Evolutionary conservation across 352 stramenopile genomes (phyloP).

Genomic region (Globisporangium irregulare): DNA sequence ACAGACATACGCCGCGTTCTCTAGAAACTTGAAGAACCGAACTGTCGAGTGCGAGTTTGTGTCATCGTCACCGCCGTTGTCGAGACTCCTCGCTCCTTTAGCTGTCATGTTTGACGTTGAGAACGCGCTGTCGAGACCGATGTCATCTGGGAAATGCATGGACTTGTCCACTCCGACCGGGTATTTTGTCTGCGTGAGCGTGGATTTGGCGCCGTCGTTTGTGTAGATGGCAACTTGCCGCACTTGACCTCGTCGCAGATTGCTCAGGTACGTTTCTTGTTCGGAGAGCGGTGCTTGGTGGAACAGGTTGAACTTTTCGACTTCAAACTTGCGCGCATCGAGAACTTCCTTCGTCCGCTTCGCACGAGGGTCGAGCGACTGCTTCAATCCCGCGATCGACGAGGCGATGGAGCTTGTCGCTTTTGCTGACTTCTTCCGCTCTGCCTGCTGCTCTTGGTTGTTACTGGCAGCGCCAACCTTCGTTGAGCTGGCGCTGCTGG

Average conservation of each 20-base stretch:
- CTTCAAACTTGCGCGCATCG: conserved; percentile 56
- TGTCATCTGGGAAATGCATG: conserved; percentile 79
- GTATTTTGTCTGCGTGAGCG: conserved; percentile 52
- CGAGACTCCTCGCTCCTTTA: background rate
- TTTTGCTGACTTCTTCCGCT: conserved; percentile 13
- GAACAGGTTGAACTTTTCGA: conserved; percentile 69
- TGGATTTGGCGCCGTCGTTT: conserved; percentile 49
- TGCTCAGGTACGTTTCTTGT: conserved; percentile 51
- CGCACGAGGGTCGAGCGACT: conserved; percentile 58
- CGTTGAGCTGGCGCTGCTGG: conserved; percentile 20
- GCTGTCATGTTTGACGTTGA: conserved; percentile 7
- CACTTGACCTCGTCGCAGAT: conserved; percentile 45
- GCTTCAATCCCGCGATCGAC: conserved; percentile 73
- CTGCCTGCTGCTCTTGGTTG: conserved; percentile 15
- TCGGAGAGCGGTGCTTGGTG: conserved; percentile 55
- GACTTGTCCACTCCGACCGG: conserved; percentile 36
- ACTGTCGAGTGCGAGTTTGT: conserved; percentile 27
- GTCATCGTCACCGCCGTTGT: conserved; percentile 19
- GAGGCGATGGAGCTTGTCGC: conserved; percentile 38
- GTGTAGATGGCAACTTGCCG: conserved; percentile 58
- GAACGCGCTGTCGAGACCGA: conserved; percentile 46
- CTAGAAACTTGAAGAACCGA: conserved; percentile 62
- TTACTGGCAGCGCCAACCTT: background rate
- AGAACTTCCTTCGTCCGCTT: conserved; percentile 62
- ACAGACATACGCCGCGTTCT: conserved; percentile 53